Conservation (phyloP, 2,329 filamentous ascomycete genomes). For the Apiospora saccharicola region DNA sequence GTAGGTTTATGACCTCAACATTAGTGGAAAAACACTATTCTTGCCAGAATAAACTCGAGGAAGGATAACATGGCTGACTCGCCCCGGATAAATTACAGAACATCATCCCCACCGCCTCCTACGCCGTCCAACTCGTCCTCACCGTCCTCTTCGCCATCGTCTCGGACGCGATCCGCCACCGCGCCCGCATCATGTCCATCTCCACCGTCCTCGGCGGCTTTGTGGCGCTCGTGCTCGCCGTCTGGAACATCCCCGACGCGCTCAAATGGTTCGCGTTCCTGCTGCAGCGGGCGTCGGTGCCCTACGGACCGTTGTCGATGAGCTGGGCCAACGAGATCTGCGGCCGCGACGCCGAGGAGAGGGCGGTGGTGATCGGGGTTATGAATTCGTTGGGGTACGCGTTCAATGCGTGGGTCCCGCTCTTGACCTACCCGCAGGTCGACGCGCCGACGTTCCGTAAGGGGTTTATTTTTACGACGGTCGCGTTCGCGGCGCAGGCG, state of each 20-base stretch:
- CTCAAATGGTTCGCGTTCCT: constrained; percentile 37
- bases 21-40: too few relatives aligned
- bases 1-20: too few relatives aligned
- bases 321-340: constrained; percentile 49
- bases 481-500: constrained; percentile 33
- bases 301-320: constrained; percentile 36
- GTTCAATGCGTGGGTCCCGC: constrained; percentile 46
- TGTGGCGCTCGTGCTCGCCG: constrained; percentile 32
- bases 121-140: constrained; percentile 59
- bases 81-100: too few relatives aligned
- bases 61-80: too few relatives aligned
- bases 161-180: constrained; percentile 54
- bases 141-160: constrained; percentile 62
- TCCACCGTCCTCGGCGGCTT: constrained; percentile 35
- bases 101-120: constrained; percentile 55
- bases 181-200: constrained; percentile 43
- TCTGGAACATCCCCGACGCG: constrained; percentile 35
- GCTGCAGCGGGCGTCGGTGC: constrained; percentile 31
- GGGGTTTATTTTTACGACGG: constrained; percentile 38
- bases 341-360: constrained; percentile 48
- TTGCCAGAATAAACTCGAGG: too few relatives aligned
- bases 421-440: constrained; percentile 41
- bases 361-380: constrained; percentile 49
- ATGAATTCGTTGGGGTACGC: constrained; percentile 50
- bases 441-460: constrained; percentile 38